Conservation (phyloP, 2,329 filamentous ascomycete genomes). For the Pseudofabraea citricarpa region DNA sequence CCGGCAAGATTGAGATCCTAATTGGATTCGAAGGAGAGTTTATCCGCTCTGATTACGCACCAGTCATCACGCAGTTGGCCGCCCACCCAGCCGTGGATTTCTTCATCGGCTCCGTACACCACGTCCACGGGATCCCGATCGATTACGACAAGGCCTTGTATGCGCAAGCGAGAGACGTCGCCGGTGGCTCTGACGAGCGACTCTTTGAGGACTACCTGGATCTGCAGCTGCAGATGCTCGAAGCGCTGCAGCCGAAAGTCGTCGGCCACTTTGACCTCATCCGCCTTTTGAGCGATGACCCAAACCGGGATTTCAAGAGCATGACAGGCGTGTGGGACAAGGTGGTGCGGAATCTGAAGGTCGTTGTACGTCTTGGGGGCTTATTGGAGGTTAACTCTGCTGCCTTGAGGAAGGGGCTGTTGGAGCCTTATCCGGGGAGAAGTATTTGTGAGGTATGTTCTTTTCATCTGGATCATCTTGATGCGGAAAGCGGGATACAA, state of each 20-base stretch:
- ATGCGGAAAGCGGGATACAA: constrained; percentile 1
- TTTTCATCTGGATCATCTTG: constrained; percentile 36
- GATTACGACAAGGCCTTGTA: constrained; percentile 76
- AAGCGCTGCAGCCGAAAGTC: constrained; percentile 64
- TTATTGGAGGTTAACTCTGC: constrained; percentile 88
- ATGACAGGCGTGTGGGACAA: constrained; percentile 67
- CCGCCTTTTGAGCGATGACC: constrained; percentile 69
- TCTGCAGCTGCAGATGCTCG: constrained; percentile 76
- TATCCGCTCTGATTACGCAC: constrained; percentile 64
- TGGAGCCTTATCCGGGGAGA: constrained; percentile 80
- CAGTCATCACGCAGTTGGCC: constrained; percentile 54
- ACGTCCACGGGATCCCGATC: constrained; percentile 81
- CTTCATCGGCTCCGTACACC: constrained; percentile 90
- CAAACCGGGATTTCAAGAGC: constrained; percentile 52
- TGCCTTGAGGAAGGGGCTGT: constrained; percentile 81
- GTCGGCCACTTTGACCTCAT: constrained; percentile 96
- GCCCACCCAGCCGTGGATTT: constrained; percentile 68
- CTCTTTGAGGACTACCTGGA: constrained; percentile 86
- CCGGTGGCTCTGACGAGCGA: constrained; percentile 61
- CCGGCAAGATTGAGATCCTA: constrained; percentile 66
- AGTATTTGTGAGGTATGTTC: constrained; percentile 62
- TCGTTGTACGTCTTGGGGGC: constrained; percentile 68
- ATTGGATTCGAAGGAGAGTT: constrained; percentile 93
- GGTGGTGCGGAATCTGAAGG: constrained; percentile 68
- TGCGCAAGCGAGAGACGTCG: constrained; percentile 28